Evolutionary conservation across 1,139 yeast species (phyloP).

Genomic region (Wickerhamomyces sp.): DNA sequence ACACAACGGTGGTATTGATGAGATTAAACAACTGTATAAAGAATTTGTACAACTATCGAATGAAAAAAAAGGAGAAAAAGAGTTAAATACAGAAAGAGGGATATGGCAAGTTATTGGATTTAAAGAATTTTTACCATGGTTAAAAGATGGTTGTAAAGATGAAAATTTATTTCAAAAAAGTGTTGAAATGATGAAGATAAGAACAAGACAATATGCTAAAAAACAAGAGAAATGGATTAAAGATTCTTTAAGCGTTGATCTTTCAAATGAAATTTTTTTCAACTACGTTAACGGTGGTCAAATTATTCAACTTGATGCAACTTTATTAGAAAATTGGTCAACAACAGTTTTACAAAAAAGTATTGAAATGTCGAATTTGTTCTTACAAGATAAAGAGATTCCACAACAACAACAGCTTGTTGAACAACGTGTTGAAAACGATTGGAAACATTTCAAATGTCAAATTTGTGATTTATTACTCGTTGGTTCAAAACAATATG

Average conservation of each 20-base stretch:
- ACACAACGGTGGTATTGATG: constrained; percentile 58
- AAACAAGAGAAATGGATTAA: constrained; percentile 92
- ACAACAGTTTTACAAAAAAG: constrained; percentile 54
- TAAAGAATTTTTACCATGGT: constrained; percentile 86
- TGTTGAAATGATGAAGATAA: constrained; percentile 70
- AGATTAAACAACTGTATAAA: constrained; percentile 53
- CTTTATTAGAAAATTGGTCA: constrained; percentile 61
- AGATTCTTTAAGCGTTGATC: constrained; percentile 61
- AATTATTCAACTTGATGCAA: constrained; percentile 69
- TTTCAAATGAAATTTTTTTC: constrained; percentile 45
- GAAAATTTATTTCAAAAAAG: constrained; percentile 37
- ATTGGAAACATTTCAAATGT: constrained; percentile 70
- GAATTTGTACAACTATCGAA: constrained; percentile 31
- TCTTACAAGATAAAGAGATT: constrained; percentile 26
- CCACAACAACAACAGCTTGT: constrained; percentile 28
- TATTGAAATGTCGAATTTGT: constrained; percentile 38
- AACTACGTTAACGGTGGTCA: constrained; percentile 57
- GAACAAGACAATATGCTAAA: constrained; percentile 84
- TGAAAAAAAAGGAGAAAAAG: too few relatives aligned
- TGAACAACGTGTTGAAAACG: constrained; percentile 15
- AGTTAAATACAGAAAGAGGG: constrained; percentile 62
- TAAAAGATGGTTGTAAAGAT: constrained; percentile 30
- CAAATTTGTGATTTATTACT: constrained; percentile 60
- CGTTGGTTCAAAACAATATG: constrained; percentile 72
- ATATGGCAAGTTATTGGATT: constrained; percentile 96